Evolutionary conservation across 2,329 filamentous ascomycete genomes (phyloP).

Genomic region (Chaetomium sp.): DNA sequence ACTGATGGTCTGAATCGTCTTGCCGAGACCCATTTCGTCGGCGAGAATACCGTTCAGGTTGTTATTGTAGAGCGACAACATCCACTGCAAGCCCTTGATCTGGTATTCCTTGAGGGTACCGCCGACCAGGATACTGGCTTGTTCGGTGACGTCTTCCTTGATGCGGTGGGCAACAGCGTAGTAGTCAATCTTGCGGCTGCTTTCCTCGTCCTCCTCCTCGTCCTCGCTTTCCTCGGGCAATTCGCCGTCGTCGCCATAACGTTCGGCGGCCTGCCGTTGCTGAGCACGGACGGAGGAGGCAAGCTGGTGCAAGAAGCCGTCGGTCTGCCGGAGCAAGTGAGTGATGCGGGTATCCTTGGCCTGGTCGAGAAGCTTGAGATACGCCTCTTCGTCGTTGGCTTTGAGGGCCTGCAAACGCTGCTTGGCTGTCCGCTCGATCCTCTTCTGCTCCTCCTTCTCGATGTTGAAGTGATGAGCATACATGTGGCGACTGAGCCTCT

Average conservation of each 20-base stretch:
- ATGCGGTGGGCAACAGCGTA: slow-evolving; percentile 96
- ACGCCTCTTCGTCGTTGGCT: slow-evolving; percentile 98
- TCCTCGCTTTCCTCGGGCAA: slow-evolving; percentile 65
- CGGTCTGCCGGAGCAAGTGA: slow-evolving; percentile 92
- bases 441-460: slow-evolving; percentile 98
- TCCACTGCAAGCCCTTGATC: slow-evolving; percentile 98
- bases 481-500: slow-evolving; percentile 90
- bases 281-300: slow-evolving; percentile 93
- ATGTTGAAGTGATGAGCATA: slow-evolving; percentile 89
- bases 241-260: slow-evolving; percentile 68
- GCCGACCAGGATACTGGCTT: slow-evolving; percentile 85
- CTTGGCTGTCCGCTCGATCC: slow-evolving; percentile 95
- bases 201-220: slow-evolving; percentile 68
- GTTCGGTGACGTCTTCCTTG: slow-evolving; percentile 84
- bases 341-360: slow-evolving; percentile 99
- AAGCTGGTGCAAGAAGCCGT: slow-evolving; percentile 95
- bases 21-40: slow-evolving; percentile 99
- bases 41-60: slow-evolving; percentile 98
- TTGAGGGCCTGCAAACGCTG: slow-evolving; percentile 98
- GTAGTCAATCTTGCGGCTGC: slow-evolving; percentile 88
- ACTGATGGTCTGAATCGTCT: slow-evolving; percentile 98
- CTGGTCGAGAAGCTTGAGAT: slow-evolving; percentile 95
- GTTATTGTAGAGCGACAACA: slow-evolving; percentile 99
- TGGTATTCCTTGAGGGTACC: slow-evolving; percentile 97
- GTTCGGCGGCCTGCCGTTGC: slow-evolving; percentile 78